Evolutionary conservation across 1,139 yeast genomes (phyloP).

Genomic region (Zhuliangozyma blackwelliae): DNA sequence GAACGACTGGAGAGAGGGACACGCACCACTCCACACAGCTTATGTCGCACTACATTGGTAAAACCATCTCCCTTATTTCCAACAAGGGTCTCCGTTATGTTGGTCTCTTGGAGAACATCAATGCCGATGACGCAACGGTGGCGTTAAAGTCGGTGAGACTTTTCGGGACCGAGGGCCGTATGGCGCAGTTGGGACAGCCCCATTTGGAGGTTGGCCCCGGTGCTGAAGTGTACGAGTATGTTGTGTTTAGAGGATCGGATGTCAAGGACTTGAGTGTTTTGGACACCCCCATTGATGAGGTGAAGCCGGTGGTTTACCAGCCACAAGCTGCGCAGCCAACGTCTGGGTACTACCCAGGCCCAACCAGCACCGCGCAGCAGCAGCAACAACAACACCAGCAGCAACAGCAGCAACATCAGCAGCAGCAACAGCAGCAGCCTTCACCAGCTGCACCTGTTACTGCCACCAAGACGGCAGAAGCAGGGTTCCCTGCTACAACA

Average conservation of each 20-base stretch:
- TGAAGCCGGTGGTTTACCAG: conserved; percentile 31
- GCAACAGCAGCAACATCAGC: conserved; percentile 4
- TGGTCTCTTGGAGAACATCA: conserved; percentile 80
- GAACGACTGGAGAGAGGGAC: neutral
- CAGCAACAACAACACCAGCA: conserved; percentile 9
- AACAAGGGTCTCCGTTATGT: conserved; percentile 86
- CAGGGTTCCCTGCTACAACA: neutral
- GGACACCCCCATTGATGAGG: conserved; percentile 58
- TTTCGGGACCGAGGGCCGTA: conserved; percentile 91
- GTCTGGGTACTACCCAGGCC: conserved; percentile 9
- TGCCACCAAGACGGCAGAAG: neutral
- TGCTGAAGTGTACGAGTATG: conserved; percentile 67
- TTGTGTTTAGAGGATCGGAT: conserved; percentile 88
- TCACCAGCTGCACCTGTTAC: neutral
- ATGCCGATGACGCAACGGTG: conserved; percentile 89
- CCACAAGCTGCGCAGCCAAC: conserved; percentile 8
- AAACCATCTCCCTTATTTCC: conserved; percentile 84
- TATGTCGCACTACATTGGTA: conserved; percentile 90
- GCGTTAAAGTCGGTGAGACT: conserved; percentile 79
- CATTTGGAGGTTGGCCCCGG: conserved; percentile 71
- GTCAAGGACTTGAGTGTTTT: conserved; percentile 86
- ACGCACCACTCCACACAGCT: neutral
- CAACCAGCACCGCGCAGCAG: conserved; percentile 10
- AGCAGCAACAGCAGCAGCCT: neutral
- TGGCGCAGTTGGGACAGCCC: conserved; percentile 56